Conservation (phyloP, 352 stramenopile genomes). For the Phytopythium boreale region DNA sequence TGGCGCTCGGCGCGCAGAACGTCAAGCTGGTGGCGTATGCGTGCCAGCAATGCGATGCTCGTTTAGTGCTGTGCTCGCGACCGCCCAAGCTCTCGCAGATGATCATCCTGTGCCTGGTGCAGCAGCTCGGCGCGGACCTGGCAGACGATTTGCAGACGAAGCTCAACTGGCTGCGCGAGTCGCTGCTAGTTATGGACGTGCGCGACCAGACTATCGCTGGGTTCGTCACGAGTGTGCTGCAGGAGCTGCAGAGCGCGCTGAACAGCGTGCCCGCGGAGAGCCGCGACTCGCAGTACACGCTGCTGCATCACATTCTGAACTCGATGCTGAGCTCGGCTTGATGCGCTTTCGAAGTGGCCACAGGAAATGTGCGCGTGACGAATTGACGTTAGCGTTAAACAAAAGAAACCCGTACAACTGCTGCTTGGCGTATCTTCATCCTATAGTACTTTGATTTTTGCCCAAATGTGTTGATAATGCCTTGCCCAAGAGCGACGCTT, state of each 20-base stretch:
- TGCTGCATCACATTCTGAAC: constrained; percentile 84
- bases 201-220: constrained; percentile 66
- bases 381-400: background rate
- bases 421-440: no score
- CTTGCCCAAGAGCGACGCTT: no score
- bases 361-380: background rate
- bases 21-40: constrained; percentile 68
- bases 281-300: constrained; percentile 80
- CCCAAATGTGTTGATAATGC: no score
- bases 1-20: constrained; percentile 73
- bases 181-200: constrained; percentile 79
- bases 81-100: constrained; percentile 81
- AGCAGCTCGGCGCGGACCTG: constrained; percentile 75
- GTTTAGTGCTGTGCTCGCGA: constrained; percentile 53
- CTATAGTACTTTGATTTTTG: no score
- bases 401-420: background rate
- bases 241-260: constrained; percentile 65
- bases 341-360: constrained; percentile 1
- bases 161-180: constrained; percentile 76
- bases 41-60: constrained; percentile 66
- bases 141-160: constrained; percentile 64
- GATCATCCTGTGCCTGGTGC: constrained; percentile 81
- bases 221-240: constrained; percentile 75
- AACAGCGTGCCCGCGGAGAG: constrained; percentile 52
- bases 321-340: constrained; percentile 77